Conservation (phyloP, 345 rosid genomes). For the Euphorbia tirucalli region DNA sequence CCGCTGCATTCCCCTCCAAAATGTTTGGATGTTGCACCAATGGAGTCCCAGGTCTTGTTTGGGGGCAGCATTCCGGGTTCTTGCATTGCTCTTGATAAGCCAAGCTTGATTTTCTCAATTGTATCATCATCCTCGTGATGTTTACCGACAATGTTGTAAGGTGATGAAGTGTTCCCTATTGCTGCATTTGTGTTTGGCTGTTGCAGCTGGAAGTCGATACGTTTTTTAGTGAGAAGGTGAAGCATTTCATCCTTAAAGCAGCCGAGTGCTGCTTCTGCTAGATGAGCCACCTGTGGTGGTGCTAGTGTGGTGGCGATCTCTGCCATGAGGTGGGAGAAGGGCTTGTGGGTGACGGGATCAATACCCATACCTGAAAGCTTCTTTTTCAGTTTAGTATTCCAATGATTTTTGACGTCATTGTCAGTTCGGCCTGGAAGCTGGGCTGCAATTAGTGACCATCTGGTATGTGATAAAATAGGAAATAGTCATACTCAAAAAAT, state of each 20-base stretch:
- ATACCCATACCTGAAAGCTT: conserved; percentile 94
- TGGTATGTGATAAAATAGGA: conserved; percentile 25
- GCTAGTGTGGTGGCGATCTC: conserved; percentile 91
- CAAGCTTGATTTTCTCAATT: conserved; percentile 60
- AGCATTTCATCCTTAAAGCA: conserved; percentile 99
- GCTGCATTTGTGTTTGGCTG: conserved; percentile 32
- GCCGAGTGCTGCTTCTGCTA: conserved; percentile 95
- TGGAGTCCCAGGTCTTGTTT: conserved; percentile 43
- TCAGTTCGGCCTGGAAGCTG: conserved; percentile 89
- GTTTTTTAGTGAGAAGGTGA: conserved; percentile 90
- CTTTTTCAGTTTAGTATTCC: conserved; percentile 96
- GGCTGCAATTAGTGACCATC: conserved; percentile 94
- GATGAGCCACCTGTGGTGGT: conserved; percentile 89
- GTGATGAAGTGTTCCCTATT: conserved; percentile 31
- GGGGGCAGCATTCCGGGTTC: conserved; percentile 45
- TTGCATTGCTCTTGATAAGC: conserved; percentile 56
- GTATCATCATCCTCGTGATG: conserved; percentile 48
- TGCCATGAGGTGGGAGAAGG: conserved; percentile 99
- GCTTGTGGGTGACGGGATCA: conserved; percentile 94
- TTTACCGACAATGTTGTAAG: conserved; percentile 35
- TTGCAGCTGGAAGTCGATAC: conserved; percentile 71
- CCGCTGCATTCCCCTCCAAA: conserved; percentile 36
- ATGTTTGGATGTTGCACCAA: conserved; percentile 26
- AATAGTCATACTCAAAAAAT: too few relatives aligned
- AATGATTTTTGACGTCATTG: conserved; percentile 86